phyloP scores from a whole-genome alignment of 345 rosid species.

The Arabidopsis arenosa region DNA sequence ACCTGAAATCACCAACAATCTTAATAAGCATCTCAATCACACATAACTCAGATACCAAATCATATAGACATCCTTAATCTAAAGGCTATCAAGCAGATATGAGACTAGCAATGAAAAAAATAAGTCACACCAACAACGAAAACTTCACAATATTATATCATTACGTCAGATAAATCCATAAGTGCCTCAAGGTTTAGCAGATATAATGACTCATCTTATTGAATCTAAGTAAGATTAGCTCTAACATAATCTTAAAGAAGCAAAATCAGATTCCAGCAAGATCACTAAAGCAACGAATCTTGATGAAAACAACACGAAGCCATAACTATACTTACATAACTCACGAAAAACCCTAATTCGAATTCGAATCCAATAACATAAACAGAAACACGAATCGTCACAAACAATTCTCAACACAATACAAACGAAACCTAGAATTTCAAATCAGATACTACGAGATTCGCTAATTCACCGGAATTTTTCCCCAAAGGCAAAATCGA shows the following conservation, averaged over 20 bases:
- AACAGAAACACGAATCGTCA: constrained; percentile 21
- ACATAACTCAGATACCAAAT: background rate
- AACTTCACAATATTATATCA: background rate
- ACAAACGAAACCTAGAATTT: constrained; percentile 28
- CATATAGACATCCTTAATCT: background rate
- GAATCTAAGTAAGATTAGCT: constrained; percentile 9
- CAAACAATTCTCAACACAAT: background rate
- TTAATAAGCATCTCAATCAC: constrained; percentile 9
- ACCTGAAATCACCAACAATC: constrained; percentile 49
- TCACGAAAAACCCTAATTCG: constrained; percentile 43
- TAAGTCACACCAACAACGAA: background rate
- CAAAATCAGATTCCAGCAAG: background rate
- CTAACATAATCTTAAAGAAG: background rate
- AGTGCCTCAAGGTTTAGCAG: constrained; percentile 2
- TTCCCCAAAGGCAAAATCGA: background rate
- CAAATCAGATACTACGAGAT: constrained; percentile 34
- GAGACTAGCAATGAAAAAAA: background rate
- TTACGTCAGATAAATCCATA: background rate
- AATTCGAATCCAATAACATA: constrained; percentile 1
- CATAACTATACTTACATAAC: background rate
- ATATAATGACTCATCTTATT: background rate
- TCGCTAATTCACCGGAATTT: constrained; percentile 9
- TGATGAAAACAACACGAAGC: constrained; percentile 1
- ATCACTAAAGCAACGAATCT: background rate
- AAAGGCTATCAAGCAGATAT: background rate